These are phyloP conservation scores for Beta lomatogona DNA, from an alignment of 179 eudicot genomes.

Conservation along the genomic window DNA sequence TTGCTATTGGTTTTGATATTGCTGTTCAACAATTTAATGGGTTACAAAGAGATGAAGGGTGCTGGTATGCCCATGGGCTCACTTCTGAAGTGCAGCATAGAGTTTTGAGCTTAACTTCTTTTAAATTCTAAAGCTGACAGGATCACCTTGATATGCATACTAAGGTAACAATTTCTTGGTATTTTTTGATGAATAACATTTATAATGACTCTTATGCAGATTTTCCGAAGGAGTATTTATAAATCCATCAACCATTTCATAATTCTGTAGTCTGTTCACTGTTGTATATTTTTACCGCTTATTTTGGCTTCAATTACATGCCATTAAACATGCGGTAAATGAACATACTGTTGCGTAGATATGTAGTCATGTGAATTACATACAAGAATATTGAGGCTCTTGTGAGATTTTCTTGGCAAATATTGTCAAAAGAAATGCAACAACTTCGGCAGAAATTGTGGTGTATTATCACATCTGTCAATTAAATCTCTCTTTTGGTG, in stretches of 20 bases:
- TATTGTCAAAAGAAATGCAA: background rate
- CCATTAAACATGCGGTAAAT: background rate
- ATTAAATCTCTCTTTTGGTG: conserved; percentile 9
- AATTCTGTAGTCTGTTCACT: background rate
- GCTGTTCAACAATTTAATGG: background rate
- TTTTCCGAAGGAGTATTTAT: too few species aligned
- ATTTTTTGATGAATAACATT: background rate
- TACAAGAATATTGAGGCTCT: background rate
- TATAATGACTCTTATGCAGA: background rate
- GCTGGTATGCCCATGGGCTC: too few species aligned
- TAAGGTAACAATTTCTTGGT: background rate
- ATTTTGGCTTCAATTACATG: background rate
- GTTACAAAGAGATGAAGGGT: too few species aligned
- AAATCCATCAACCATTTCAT: background rate
- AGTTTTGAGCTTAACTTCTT: background rate
- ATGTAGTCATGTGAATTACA: background rate
- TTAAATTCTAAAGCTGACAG: background rate
- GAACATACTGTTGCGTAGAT: background rate
- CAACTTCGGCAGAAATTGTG: background rate
- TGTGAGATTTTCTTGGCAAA: background rate
- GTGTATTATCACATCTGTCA: background rate
- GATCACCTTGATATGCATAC: background rate
- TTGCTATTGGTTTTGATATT: background rate
- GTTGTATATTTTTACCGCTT: background rate
- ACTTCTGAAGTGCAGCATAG: too few species aligned